Evolutionary conservation across 345 rosid species (phyloP).

Genomic region (Boechera retrofracta): DNA sequence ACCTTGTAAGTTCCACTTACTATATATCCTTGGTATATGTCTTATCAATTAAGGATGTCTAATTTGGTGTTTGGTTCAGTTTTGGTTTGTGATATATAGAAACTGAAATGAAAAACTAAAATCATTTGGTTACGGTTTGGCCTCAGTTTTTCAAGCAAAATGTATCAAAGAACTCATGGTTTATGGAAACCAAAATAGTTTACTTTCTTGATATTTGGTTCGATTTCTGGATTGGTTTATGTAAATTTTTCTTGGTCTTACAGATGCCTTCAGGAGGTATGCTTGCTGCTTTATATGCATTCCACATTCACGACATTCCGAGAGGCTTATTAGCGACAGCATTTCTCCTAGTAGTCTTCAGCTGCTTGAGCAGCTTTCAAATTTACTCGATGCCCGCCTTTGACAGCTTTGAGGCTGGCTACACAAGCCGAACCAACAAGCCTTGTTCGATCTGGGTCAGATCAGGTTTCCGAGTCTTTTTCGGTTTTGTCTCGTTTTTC

Average conservation of each 20-base stretch:
- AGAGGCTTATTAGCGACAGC: slow-evolving; percentile 88
- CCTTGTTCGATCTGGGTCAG: slow-evolving; percentile 97
- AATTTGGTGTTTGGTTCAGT: not conserved
- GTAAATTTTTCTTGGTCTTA: not conserved
- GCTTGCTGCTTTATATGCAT: slow-evolving; percentile 75
- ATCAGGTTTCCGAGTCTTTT: slow-evolving; percentile 90
- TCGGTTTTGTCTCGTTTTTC: slow-evolving; percentile 79
- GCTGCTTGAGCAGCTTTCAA: slow-evolving; percentile 91
- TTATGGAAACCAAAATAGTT: not conserved
- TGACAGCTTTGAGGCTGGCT: slow-evolving; percentile 95
- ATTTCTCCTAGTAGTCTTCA: slow-evolving; percentile 90
- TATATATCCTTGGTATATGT: not conserved
- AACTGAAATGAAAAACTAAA: no score
- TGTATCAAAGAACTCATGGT: not conserved
- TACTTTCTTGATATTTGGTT: not conserved
- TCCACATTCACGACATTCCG: slow-evolving; percentile 89
- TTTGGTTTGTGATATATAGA: not conserved
- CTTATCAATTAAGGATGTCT: not conserved
- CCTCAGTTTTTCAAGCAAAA: not conserved
- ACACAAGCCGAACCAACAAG: slow-evolving; percentile 93
- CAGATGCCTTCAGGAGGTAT: slow-evolving; percentile 97
- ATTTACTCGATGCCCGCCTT: slow-evolving; percentile 96
- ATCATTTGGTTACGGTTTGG: not conserved
- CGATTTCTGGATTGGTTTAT: not conserved
- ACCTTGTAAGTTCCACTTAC: slow-evolving; percentile 64